Base-by-base conservation (phyloP, 805 yeast genomes). In the Wickerhamia fluorescens region DNA sequence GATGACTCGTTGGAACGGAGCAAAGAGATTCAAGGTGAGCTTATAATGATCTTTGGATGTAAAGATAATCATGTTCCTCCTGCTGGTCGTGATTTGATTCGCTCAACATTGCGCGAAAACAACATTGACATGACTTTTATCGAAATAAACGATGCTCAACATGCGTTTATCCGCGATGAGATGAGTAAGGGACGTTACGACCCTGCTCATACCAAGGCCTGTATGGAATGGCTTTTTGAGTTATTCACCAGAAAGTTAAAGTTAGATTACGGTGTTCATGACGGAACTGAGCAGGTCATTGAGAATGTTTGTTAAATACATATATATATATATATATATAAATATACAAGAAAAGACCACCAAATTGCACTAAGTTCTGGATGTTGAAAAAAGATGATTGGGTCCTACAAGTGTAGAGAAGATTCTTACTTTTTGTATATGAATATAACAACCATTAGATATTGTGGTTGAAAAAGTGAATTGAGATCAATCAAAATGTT, bases 101-200 rank as follows among this genome's bases (percentile, higher is more conserved):
- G 94, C 49, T 49, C 63, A 34, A 65, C 68, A 9, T 51, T 82
- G 45, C 63, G 85, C 42, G 68, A 73, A 24, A 64, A 71, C 17
- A 68, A 66, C 13, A 81, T 78, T 28, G 73, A 67, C 34, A 71
- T 79, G 53, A 77, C 86, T 1, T 79, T 82, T 49, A 68, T 78
- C 57, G 94, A 82, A 53, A 61, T 81, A 30, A 71, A 77, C 42
- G 87, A 73, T 39, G 92, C 94, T 9, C 87, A 82, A 51, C 94
- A 83, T 42, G 92, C 94, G 0, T 82, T 81, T 44, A 78, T 82
- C 30, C 66, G 92, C 38, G 94, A 82, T 49, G 92, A 81, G 46
- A 56, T 64, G 36, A 76, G 85, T 40, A 82, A 80, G 56, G 94
- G 84, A n/a, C 63, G 92, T 44, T 82, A 73, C 47, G 92, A 82